Base-by-base conservation (phyloP, 192 early-diverging fungal genomes). In the Backusella australiensis region DNA sequence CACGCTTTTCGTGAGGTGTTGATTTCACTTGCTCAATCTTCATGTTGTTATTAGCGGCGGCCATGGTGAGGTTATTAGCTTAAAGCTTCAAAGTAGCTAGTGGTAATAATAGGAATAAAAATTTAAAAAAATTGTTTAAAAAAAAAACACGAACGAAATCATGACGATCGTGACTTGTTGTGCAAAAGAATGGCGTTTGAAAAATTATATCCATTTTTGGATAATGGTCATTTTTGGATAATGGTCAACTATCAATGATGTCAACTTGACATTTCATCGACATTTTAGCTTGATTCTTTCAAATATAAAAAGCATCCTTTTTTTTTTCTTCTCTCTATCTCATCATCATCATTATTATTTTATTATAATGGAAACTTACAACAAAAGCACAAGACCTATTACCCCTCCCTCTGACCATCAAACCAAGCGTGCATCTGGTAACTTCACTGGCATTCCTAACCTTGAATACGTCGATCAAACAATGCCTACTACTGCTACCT, bases 1-100 rank as follows among this genome's bases (percentile, higher is more conserved):
- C 90, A 69, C 97, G 90, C 86, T 96, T 95, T 74, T 99, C 98
- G 78, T 96, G 95, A 69, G 87, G 91, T n/a, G 93, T 93, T 79
- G 89, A 91, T 75, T 92, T 93, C 34, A 99, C 96, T 82, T 96
- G 94, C 46, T 95, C 90, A 81, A 99, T 94, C 82, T 92, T 93
- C 97, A 99, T 99, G 73, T 79, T 79, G 26, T 41, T 65, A 46
- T 21, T 6, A 23, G 74, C 36, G 7, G 74, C n/a, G 21, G 72
- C 32, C 70, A 71, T 71, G 26, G 3, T 23, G 19, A 41, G 21
- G 39, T 70, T 35, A 38, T 42, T 70, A 23, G 11, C 21, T 26
- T 49, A 21, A 32, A 3, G 2, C 32, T 32, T 32, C 32, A 32
- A 32, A 32, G 32, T 32, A 32, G 32, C 32, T 32, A 0, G 32